Evolutionary conservation across 2,329 filamentous ascomycete genomes (phyloP).

Genomic region (Daldinia eschscholtzii): DNA sequence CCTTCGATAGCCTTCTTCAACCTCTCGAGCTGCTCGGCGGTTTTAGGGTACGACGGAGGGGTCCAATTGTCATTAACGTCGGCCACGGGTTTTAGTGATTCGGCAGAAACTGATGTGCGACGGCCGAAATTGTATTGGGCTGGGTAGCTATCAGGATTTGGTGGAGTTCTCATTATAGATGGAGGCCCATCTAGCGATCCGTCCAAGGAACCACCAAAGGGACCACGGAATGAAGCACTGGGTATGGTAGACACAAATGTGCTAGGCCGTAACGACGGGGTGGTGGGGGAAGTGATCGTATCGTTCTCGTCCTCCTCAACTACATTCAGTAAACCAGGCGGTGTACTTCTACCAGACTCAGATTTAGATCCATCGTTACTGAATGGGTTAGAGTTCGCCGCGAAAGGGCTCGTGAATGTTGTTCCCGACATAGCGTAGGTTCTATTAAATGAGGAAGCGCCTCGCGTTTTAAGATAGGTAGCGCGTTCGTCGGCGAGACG

Average conservation of each 20-base stretch:
- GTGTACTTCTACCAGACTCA: constrained; percentile 58
- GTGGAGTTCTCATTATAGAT: constrained; percentile 60
- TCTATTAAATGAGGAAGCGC: constrained; percentile 18
- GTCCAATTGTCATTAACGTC: constrained; percentile 90
- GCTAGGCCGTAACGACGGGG: constrained; percentile 62
- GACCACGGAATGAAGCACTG: constrained; percentile 61
- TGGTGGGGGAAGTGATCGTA: constrained; percentile 79
- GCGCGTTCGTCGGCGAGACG: constrained; percentile 75
- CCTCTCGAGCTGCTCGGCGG: constrained; percentile 81
- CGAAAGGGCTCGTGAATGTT: constrained; percentile 80
- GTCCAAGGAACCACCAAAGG: constrained; percentile 64
- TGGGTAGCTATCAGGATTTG: constrained; percentile 79
- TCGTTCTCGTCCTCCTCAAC: constrained; percentile 90
- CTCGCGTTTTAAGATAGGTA: constrained; percentile 59
- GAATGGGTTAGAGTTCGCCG: constrained; percentile 79
- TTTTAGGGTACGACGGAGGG: constrained; percentile 87
- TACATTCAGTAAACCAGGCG: constrained; percentile 64
- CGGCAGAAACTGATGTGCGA: constrained; percentile 95
- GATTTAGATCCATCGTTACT: constrained; percentile 63
- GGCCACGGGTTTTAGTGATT: constrained; percentile 91
- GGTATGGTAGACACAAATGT: constrained; percentile 55
- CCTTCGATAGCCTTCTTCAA: constrained; percentile 84
- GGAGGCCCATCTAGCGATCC: constrained; percentile 60
- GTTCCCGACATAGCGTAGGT: constrained; percentile 74
- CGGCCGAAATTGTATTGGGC: constrained; percentile 94